A percentile compares a stretch with the other conserved stretches of the same genome.
These are phyloP conservation scores for Thuidium tamariscinum DNA, from an alignment of 225 moss, liverwort and hornwort genomes.

Conservation along the genomic window DNA sequence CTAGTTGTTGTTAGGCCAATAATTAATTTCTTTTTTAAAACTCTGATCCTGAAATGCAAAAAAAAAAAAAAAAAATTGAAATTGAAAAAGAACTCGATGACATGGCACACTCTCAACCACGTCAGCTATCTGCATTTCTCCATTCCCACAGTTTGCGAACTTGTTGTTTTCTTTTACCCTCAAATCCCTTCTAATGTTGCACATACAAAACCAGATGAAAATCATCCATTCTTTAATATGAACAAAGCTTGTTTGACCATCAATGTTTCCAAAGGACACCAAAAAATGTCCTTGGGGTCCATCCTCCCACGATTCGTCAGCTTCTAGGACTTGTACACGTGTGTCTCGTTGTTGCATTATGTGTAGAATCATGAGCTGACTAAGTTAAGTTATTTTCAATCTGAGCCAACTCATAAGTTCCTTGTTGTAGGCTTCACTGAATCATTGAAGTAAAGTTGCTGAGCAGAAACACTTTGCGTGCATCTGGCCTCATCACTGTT, in stretches of 20 bases:
- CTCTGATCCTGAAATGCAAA: no score
- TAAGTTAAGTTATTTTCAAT: no score
- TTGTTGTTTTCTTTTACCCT: no score
- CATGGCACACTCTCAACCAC: no score
- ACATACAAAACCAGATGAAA: neutral
- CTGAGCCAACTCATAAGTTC: neutral
- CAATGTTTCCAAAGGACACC: no score
- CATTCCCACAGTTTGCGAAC: no score
- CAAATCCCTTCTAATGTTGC: no score
- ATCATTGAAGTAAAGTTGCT: neutral
- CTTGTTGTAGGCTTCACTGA: neutral
- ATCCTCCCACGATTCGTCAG: neutral
- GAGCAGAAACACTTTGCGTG: neutral
- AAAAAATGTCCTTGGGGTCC: fast-evolving
- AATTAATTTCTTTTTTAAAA: no score
- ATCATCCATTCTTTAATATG: neutral
- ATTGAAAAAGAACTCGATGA: no score
- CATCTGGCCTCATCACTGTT: neutral
- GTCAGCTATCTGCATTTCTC: no score
- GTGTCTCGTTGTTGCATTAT: neutral
- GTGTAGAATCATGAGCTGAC: neutral
- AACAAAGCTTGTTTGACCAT: neutral
- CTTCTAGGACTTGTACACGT: neutral
- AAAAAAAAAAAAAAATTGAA: no score
- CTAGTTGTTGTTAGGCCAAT: no score